Evolutionary conservation across 257 asterid species (phyloP), one percentile per base, ranked within the genome.

Genomic region (Leptodermis oblonga): DNA sequence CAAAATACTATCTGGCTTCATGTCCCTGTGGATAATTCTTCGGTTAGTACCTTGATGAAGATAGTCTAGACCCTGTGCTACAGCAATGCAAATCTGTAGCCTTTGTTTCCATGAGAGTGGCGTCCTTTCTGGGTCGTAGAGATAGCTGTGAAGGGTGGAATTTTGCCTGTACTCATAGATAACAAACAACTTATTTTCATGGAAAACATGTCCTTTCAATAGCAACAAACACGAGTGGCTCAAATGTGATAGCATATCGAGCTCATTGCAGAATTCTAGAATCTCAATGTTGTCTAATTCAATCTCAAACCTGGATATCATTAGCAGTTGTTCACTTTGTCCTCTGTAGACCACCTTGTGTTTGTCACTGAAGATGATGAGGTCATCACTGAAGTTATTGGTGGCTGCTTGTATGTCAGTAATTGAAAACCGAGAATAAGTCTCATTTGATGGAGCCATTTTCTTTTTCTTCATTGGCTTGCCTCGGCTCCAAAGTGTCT

Each of bases 51-150:
- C 46, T 1, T 43, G 1, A 14, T 70, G 74, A 48, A 70, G 74
- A 52, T 70, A 46, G 3, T 31, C 62, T 26, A 71, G 63, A 3
- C 63, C 75, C 36, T 15, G 39, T 33, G 75, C 75, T 7, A 28
- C 64, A 23, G 43, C 69, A 22, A 31, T 34, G 75, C 69, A 62
- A 15, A 71, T 71, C 14, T 28, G 31, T 8, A 71, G 70, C 55
- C 55, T 71, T 0, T 18, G 43, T 59, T 62, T 52, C 76, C 70
- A 62, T 1, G 69, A 11, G 43, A 52, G 70, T 8, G 12, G 13
- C 0, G 18, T 26, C 13, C 7, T 5, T 41, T 20, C 2, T 5
- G 15, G 45, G 28, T 14, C 25, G 5, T 71, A 49, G 12, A 71
- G 69, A 46, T 7, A 23, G 37, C 2, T 23, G 39, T 26, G 13